phyloP scores from a whole-genome alignment of 371 early-diverging fungal species.

The Rhizopus delemar region DNA sequence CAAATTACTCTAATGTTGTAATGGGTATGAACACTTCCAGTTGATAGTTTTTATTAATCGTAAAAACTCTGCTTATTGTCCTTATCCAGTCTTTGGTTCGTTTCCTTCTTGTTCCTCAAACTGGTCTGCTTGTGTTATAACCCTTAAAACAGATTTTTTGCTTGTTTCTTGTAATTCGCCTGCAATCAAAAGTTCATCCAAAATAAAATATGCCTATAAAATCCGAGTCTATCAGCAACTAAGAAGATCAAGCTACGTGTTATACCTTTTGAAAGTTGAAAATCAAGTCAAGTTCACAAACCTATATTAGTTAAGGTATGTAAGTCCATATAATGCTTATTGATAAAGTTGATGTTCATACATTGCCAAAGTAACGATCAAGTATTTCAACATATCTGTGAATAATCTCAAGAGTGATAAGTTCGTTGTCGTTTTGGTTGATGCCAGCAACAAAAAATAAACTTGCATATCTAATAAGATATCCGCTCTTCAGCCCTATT shows the following conservation, averaged over 20 bases:
- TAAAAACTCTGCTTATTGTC: neutral
- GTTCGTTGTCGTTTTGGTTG: conserved; percentile 89
- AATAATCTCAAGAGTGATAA: conserved; percentile 90
- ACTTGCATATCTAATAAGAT: conserved; percentile 81
- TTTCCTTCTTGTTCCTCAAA: conserved; percentile 74
- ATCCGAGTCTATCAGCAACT: neutral
- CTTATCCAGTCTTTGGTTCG: conserved; percentile 49
- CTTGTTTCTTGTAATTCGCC: conserved; percentile 86
- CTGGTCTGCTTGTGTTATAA: conserved; percentile 75
- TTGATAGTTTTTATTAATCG: neutral
- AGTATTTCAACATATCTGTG: conserved; percentile 97
- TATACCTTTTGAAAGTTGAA: conserved; percentile 83
- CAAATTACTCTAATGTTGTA: too few species aligned
- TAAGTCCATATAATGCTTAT: neutral
- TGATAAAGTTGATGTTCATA: conserved; percentile 29
- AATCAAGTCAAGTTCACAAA: conserved; percentile 88
- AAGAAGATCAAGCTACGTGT: neutral
- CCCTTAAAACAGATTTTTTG: conserved; percentile 76
- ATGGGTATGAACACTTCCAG: too few species aligned
- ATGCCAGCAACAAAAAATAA: conserved; percentile 96
- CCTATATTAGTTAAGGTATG: conserved; percentile 41
- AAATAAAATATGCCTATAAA: conserved; percentile 74
- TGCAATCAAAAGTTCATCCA: conserved; percentile 83
- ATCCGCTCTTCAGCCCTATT: neutral
- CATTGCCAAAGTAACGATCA: conserved; percentile 97